Conservation (phyloP, 306 rosid genomes). For the Cucurbita ficifolia region DNA sequence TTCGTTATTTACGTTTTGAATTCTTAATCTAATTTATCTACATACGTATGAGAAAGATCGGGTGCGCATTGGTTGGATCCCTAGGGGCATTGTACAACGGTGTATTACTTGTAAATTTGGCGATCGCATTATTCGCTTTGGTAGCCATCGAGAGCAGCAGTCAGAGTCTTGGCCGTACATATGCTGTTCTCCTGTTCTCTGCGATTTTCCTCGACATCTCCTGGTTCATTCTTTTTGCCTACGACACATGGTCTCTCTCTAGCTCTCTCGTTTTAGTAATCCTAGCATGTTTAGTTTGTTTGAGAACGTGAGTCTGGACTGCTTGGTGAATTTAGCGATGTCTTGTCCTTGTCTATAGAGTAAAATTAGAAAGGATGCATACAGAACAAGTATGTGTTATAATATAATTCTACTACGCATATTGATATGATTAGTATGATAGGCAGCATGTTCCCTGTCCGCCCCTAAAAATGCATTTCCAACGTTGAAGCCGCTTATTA, state of each 20-base stretch:
- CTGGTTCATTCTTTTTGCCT: conserved; percentile 74
- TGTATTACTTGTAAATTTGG: conserved; percentile 56
- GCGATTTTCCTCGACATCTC: conserved; percentile 50
- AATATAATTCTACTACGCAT: not conserved
- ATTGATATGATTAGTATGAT: not conserved
- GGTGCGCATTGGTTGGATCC: conserved; percentile 78
- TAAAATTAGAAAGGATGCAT: not conserved
- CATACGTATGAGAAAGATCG: conserved; percentile 36
- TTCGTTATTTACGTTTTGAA: not conserved
- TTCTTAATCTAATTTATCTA: not conserved
- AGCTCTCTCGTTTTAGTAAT: not conserved
- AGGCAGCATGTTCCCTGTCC: not conserved
- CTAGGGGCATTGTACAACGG: conserved; percentile 88
- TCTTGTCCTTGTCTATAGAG: not conserved
- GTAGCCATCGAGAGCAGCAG: conserved; percentile 96
- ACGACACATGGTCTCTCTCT: conserved; percentile 51
- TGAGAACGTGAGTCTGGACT: not conserved
- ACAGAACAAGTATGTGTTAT: not conserved
- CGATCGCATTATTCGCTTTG: conserved; percentile 71
- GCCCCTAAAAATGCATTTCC: not conserved
- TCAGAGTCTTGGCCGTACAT: conserved; percentile 90
- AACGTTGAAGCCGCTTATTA: not conserved
- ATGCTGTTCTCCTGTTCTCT: conserved; percentile 74
- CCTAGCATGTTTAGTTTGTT: not conserved
- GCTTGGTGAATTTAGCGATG: not conserved